Base-by-base conservation (phyloP, 768 basidiomycete species). In the Pholiota conissans region DNA sequence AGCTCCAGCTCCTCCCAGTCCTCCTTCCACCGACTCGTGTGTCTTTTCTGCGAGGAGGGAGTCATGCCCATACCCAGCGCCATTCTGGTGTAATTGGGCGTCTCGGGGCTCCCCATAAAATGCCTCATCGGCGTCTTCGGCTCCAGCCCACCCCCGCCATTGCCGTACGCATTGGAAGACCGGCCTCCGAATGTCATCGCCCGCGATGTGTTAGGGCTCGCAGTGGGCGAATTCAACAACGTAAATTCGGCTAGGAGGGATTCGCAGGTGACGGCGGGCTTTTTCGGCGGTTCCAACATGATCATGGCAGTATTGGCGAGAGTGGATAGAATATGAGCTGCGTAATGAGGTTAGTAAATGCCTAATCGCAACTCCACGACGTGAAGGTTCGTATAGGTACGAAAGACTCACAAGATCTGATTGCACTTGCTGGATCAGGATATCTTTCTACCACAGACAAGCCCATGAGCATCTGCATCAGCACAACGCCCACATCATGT, bases 1-100 rank as follows among this genome's bases (percentile, higher is more conserved):
- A 93, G 76, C 67, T 96, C 95, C 8, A 97, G 74, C 68, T 96
- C 94, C 66, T 95, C 93, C 86, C 92, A 98, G 63, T 98, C 95
- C 53, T 92, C 89, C 65, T 91, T 90, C 85, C 93, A 98, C 57
- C 95, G 75, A 64, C 93, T 95, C 2, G 80, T 70, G 14, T 86
- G 84, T 28, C 82, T 77, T 26, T 79, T 69, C 30, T 54, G 53
- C 26, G 45, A n/a, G n/a, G n/a, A n/a, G n/a, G n/a, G 51, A 1
- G 34, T 22, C 35, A 52, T 18, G 24, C 71, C 70, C 11, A 65
- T 56, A 7, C 78, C 68, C 14, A 67, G 62, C 3, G 80, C 76
- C 60, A 71, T 65, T 47, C 74, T 72, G 68, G 86, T 86, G 67
- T 86, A 89, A 39, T 86, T 87, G 7, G 78, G 59, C 1, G 46